Percentiles rank a stretch among this genome's conserved stretches.
These are phyloP conservation scores for Botrytis deweyae DNA, from an alignment of 2,329 filamentous ascomycete genomes.

Conservation along the genomic window DNA sequence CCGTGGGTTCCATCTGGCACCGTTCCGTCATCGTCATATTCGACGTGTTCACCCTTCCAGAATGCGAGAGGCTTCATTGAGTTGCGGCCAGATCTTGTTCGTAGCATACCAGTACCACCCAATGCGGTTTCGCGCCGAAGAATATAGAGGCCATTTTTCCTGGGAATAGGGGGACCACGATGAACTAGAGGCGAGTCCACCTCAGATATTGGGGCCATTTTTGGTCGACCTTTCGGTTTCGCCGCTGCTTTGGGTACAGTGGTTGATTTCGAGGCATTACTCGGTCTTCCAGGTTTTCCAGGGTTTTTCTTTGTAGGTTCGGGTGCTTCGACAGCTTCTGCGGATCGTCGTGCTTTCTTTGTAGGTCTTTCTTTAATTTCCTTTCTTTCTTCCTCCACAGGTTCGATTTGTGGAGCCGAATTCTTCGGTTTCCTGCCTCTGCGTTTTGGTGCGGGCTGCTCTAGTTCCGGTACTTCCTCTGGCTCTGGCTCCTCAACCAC, in stretches of 20 bases:
- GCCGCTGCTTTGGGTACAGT: conserved; percentile 27
- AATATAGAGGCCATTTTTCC: conserved; percentile 50
- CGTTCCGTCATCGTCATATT: conserved; percentile 60
- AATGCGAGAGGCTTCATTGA: conserved; percentile 77
- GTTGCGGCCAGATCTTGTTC: conserved; percentile 73
- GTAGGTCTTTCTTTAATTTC: conserved; percentile 23
- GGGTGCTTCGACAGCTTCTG: conserved; percentile 20
- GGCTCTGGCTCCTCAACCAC: conserved; percentile 14
- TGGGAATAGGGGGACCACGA: conserved; percentile 42
- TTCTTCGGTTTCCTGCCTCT: conserved; percentile 20
- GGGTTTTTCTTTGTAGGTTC: conserved; percentile 10
- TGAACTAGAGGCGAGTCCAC: conserved; percentile 35
- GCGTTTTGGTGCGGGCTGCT: not conserved
- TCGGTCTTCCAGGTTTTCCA: conserved; percentile 6
- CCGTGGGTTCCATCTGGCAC: conserved; percentile 46
- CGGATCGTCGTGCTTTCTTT: conserved; percentile 28
- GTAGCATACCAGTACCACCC: conserved; percentile 40
- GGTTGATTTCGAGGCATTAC: conserved; percentile 11
- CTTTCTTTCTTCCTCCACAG: conserved; percentile 25
- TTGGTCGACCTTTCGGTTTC: conserved; percentile 27
- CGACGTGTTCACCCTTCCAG: conserved; percentile 81
- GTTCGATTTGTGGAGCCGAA: not conserved
- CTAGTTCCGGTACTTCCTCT: conserved; percentile 11
- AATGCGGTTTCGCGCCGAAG: conserved; percentile 49
- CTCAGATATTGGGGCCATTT: conserved; percentile 32